Evolutionary conservation across 306 rosid species (phyloP).

Genomic region (Canavalia gladiata): DNA sequence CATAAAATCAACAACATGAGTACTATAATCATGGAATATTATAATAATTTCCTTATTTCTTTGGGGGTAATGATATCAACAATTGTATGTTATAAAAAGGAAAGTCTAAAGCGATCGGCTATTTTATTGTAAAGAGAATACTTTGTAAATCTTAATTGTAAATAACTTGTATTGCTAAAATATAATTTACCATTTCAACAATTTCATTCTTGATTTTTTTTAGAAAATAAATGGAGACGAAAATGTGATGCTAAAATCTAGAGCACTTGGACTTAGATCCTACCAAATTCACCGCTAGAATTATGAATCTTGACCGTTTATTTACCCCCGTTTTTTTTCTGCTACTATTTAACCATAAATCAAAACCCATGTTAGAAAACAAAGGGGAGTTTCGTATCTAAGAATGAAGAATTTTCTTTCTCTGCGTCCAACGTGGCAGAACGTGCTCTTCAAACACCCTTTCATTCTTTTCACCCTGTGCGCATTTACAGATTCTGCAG

Average conservation of each 20-base stretch:
- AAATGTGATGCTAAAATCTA: neutral
- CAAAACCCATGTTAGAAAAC: neutral
- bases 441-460: neutral
- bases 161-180: too few species aligned
- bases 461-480: conserved; percentile 3
- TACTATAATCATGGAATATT: too few species aligned
- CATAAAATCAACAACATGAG: too few species aligned
- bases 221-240: neutral
- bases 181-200: too few species aligned
- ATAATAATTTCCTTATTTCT: too few species aligned
- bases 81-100: too few species aligned
- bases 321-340: neutral
- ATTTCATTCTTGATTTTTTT: neutral
- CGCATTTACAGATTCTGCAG: conserved; percentile 45
- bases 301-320: neutral
- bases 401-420: conserved; percentile 7
- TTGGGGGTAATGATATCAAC: too few species aligned
- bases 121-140: too few species aligned
- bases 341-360: neutral
- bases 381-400: too few species aligned
- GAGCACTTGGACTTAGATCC: too few species aligned
- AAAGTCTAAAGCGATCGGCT: too few species aligned
- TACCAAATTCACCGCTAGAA: neutral
- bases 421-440: neutral
- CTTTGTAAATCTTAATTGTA: too few species aligned